Evolutionary conservation across 495 filamentous ascomycete species (phyloP).

Genomic region (Penicillium longicatenatum): DNA sequence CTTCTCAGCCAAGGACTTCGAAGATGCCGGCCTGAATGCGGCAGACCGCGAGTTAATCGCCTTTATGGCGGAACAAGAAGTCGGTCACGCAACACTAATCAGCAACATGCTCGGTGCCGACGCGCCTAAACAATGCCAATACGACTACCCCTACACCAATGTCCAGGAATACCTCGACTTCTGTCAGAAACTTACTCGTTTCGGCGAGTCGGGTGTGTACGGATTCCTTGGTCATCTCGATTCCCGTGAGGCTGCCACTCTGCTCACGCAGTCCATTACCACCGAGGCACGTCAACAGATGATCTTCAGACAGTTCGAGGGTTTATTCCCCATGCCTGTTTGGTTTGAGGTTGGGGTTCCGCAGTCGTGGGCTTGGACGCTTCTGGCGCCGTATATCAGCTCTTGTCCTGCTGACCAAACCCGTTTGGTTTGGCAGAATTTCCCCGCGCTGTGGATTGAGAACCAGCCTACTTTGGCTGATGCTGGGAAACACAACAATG

Average conservation of each 20-base stretch:
- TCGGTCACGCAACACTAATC: slow-evolving; percentile 76
- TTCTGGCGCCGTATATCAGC: slow-evolving; percentile 81
- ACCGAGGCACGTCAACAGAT: slow-evolving; percentile 85
- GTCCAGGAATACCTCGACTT: slow-evolving; percentile 84
- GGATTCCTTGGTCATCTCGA: slow-evolving; percentile 83
- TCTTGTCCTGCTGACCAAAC: slow-evolving; percentile 75
- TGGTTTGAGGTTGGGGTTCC: slow-evolving; percentile 84
- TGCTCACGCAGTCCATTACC: slow-evolving; percentile 75
- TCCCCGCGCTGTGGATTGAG: slow-evolving; percentile 69
- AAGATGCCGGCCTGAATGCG: slow-evolving; percentile 62
- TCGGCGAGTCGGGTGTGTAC: slow-evolving; percentile 80
- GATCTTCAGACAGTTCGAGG: slow-evolving; percentile 84
- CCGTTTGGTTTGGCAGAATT: slow-evolving; percentile 84
- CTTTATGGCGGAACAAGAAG: slow-evolving; percentile 86
- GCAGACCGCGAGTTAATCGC: slow-evolving; percentile 72
- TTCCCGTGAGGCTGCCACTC: slow-evolving; percentile 70
- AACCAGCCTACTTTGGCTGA: slow-evolving; percentile 78
- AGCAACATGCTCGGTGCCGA: slow-evolving; percentile 75
- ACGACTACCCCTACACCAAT: slow-evolving; percentile 79
- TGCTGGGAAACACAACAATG: slow-evolving; percentile 46
- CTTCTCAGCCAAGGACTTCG: slow-evolving; percentile 72
- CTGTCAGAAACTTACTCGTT: slow-evolving; percentile 81
- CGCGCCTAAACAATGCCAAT: slow-evolving; percentile 70
- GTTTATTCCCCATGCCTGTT: slow-evolving; percentile 80
- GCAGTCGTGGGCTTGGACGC: slow-evolving; percentile 85